phyloP scores from a whole-genome alignment of 164 flowering plant species.

The Sedum album region DNA sequence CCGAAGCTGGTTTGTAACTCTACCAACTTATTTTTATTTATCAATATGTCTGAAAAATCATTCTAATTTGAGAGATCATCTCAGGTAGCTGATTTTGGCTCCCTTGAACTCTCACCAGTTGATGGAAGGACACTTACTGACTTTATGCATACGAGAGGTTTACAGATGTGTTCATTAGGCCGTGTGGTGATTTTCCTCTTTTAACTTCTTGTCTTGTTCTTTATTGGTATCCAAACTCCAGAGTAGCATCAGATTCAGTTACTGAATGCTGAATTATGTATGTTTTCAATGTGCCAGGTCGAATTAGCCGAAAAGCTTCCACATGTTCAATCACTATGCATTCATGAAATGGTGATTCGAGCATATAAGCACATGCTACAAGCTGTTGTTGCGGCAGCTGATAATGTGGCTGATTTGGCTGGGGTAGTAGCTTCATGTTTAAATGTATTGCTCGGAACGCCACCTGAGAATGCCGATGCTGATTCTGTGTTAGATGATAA shows the following conservation, averaged over 20 bases:
- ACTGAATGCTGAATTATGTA: too few species aligned
- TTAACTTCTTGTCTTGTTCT: not conserved
- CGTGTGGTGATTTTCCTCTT: conserved; percentile 93
- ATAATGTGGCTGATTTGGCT: conserved; percentile 49
- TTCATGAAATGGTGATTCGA: conserved; percentile 95
- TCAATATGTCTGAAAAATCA: too few species aligned
- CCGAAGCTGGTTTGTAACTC: conserved; percentile 57
- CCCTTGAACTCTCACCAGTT: conserved; percentile 96
- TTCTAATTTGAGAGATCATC: too few species aligned
- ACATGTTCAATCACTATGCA: conserved; percentile 92
- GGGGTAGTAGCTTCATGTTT: conserved; percentile 66
- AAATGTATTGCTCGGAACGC: conserved; percentile 83
- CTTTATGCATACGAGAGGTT: conserved; percentile 99
- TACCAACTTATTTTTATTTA: too few species aligned
- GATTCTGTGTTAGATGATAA: conserved; percentile 38
- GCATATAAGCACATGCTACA: conserved; percentile 94
- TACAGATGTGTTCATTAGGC: conserved; percentile 91
- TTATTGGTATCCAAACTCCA: too few species aligned
- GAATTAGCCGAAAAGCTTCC: conserved; percentile 90
- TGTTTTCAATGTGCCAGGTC: conserved; percentile 53
- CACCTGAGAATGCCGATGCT: conserved; percentile 39
- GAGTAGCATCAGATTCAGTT: too few species aligned
- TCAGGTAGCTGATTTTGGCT: conserved; percentile 99
- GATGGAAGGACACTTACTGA: conserved; percentile 98
- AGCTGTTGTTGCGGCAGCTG: conserved; percentile 78